phyloP scores from a whole-genome alignment of 495 filamentous ascomycete species.

The Lophium mytilinum region DNA sequence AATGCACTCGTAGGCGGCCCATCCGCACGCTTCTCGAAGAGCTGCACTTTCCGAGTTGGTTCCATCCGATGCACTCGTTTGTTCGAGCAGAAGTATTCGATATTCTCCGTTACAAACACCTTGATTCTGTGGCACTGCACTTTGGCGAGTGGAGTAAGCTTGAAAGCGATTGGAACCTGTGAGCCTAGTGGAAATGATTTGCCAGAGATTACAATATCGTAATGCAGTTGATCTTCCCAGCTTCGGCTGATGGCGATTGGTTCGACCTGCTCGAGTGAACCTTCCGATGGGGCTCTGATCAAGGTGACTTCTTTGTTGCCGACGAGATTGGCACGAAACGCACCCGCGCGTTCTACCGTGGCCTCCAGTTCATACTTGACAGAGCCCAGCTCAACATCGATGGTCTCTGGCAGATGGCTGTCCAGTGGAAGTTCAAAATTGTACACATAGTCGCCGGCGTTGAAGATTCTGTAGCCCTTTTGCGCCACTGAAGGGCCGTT shows the following conservation, averaged over 20 bases:
- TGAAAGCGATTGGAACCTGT: slow-evolving; percentile 95
- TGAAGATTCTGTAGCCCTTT: slow-evolving; percentile 84
- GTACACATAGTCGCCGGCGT: slow-evolving; percentile 87
- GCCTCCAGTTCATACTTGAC: slow-evolving; percentile 89
- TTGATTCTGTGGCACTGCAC: slow-evolving; percentile 96
- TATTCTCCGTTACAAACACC: slow-evolving; percentile 86
- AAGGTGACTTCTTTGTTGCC: slow-evolving; percentile 79
- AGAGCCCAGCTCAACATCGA: slow-evolving; percentile 77
- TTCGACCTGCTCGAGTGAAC: slow-evolving; percentile 87
- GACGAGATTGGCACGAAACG: slow-evolving; percentile 83
- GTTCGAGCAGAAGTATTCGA: slow-evolving; percentile 86
- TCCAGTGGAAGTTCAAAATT: slow-evolving; percentile 93
- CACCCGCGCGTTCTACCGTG: slow-evolving; percentile 77
- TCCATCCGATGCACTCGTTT: slow-evolving; percentile 84
- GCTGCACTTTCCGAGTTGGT: slow-evolving; percentile 69
- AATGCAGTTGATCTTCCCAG: slow-evolving; percentile 97
- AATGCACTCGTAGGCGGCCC: slow-evolving; percentile 69
- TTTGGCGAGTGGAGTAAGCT: slow-evolving; percentile 90
- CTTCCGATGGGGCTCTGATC: slow-evolving; percentile 81
- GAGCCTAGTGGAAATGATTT: slow-evolving; percentile 94
- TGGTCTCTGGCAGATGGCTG: slow-evolving; percentile 84
- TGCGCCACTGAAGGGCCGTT: slow-evolving; percentile 57
- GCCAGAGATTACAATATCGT: slow-evolving; percentile 97
- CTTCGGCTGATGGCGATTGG: slow-evolving; percentile 94
- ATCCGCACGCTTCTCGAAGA: slow-evolving; percentile 89